Percentiles rank a stretch among this genome's conserved stretches.
phyloP scores from a whole-genome alignment of 192 early-diverging fungal genomes.

The Rhizoclosmatium sp. region DNA sequence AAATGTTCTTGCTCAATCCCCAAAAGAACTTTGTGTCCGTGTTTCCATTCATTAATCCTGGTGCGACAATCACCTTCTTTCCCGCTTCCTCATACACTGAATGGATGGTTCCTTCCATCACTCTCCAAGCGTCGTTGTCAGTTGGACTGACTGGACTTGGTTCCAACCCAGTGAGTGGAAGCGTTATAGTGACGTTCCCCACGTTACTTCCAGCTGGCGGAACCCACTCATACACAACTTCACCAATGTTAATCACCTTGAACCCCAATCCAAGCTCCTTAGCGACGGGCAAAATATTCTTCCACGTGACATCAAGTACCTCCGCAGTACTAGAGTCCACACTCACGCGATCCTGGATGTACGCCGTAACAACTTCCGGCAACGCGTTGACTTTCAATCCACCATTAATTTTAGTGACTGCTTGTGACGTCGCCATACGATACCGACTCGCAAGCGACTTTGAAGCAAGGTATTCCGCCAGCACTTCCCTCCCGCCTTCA shows the following conservation, averaged over 20 bases:
- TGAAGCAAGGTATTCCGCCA: slow-evolving; percentile 16
- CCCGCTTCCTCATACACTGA: slow-evolving; percentile 25
- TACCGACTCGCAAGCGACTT: slow-evolving; percentile 28
- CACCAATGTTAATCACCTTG: background rate
- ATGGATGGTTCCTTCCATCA: slow-evolving; percentile 49
- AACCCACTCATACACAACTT: background rate
- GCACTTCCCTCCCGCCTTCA: background rate
- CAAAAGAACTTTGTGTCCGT: slow-evolving; percentile 53
- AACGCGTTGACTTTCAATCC: slow-evolving; percentile 60
- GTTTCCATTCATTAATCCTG: slow-evolving; percentile 50
- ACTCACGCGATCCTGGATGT: slow-evolving; percentile 50
- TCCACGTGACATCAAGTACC: slow-evolving; percentile 23
- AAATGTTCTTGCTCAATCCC: slow-evolving; percentile 49
- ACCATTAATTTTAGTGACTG: slow-evolving; percentile 53
- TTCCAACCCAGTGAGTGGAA: slow-evolving; percentile 37
- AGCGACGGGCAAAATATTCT: slow-evolving; percentile 29
- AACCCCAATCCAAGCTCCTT: slow-evolving; percentile 10
- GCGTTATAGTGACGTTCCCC: background rate
- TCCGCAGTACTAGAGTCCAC: slow-evolving; percentile 16
- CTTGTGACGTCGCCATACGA: slow-evolving; percentile 53
- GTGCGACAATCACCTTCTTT: slow-evolving; percentile 39
- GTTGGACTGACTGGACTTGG: slow-evolving; percentile 41
- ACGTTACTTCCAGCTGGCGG: slow-evolving; percentile 15
- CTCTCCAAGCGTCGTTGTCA: slow-evolving; percentile 29
- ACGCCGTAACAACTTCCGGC: slow-evolving; percentile 41